Conservation (phyloP, 148 eudicot genomes). For the Agrostemma githago region DNA sequence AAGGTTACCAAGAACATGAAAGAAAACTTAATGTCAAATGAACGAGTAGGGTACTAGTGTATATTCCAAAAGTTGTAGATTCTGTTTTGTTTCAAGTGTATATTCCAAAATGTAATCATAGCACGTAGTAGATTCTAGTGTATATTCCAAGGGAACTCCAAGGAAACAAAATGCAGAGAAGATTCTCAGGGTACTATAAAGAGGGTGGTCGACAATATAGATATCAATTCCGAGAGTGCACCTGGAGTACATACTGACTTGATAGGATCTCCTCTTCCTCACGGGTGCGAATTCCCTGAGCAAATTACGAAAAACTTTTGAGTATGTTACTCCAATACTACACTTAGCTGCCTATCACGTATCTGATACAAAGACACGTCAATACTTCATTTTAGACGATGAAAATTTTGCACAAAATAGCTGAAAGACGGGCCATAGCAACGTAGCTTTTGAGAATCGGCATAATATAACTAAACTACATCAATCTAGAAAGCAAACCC, state of each 20-base stretch:
- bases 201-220: neutral
- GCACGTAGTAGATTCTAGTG: too few relatives aligned
- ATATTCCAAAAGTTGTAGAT: too few relatives aligned
- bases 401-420: too few relatives aligned
- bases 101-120: too few relatives aligned
- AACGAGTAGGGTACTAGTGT: neutral
- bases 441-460: neutral
- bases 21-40: neutral
- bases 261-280: constrained; percentile 90
- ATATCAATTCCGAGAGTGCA: constrained; percentile 22
- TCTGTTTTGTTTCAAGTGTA: too few relatives aligned
- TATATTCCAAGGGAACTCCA: too few relatives aligned
- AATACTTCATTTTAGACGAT: too few relatives aligned
- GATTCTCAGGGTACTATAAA: neutral
- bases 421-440: too few relatives aligned
- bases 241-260: constrained; percentile 78
- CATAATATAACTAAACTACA: constrained; percentile 4
- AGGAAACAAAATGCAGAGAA: neutral
- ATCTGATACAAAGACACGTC: too few relatives aligned
- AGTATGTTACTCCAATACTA: too few relatives aligned
- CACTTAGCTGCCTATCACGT: too few relatives aligned
- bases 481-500: neutral
- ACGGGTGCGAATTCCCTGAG: constrained; percentile 83
- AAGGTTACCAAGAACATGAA: neutral
- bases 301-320: constrained; percentile 15